Evolutionary conservation across 768 basidiomycete genomes (phyloP), one percentile per base, ranked within the genome.

Genomic region (Phanerodontia chrysosporium): DNA sequence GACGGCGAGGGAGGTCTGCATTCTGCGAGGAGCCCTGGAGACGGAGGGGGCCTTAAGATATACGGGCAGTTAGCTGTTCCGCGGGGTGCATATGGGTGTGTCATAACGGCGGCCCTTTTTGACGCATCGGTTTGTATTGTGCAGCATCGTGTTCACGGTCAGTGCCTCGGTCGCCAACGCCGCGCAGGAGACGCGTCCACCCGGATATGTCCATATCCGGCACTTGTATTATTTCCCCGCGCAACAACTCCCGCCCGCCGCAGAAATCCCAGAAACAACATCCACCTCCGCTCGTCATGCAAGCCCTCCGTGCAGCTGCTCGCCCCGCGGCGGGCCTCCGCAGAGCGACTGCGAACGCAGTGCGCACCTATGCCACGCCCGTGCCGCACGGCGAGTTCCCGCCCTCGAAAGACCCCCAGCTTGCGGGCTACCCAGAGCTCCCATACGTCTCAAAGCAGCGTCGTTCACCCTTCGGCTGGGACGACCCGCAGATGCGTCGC

Each of bases 401-500:
- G 42, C 35, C 32, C 9, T 36, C 32, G 21, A 32, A 36, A n/a
- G 87, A 91, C 69, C 86, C 89, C 1, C 87, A 91, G 62, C 73
- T 90, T 21, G 78, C 78, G 56, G 88, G 83, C 64, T 92, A 94
- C 64, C 90, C 90, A 9, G 77, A 85, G 59, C 78, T 90, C 6
- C 89, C 89, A 36, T 77, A 76, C 70, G 75, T 84, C 45, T 89
- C 87, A 10, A 78, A 81, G 65, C 89, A 92, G 66, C 75, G 78
- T 9, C 79, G 86, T 12, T 75, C 82, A 22, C 76, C 91, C 0
- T 75, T 72, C 51, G 87, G 88, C 45, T 94, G 90, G 91, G 80
- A 86, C 68, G 92, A 94, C 69, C 69, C 71, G 35, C 83, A 89
- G 66, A 81, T 87, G 77, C 79, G 92, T 62, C 82, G 91, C 56